Evolutionary conservation across 192 early-diverging fungal genomes (phyloP).

Genomic region (Paraglomus occultum): DNA sequence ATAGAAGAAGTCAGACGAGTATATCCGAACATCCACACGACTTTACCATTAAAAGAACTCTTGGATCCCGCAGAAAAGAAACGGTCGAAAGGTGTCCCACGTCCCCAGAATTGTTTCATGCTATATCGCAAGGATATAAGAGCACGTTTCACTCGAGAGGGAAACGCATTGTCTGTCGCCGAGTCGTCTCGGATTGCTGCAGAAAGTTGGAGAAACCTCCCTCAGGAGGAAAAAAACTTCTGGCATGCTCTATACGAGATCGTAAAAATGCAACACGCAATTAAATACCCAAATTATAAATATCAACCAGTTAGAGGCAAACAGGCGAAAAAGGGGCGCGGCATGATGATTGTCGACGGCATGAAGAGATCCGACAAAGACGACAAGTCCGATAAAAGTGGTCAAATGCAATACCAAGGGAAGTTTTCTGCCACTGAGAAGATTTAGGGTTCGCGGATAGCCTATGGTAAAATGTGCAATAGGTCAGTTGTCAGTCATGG

Average conservation of each 20-base stretch:
- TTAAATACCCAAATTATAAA: conserved; percentile 32
- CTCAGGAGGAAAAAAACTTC: not conserved
- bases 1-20: too few relatives aligned
- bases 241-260: conserved; percentile 16
- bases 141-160: not conserved
- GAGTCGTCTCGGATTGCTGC: conserved; percentile 25
- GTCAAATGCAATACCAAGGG: too few relatives aligned
- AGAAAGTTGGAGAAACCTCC: conserved; percentile 17
- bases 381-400: too few relatives aligned
- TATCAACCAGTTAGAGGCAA: conserved; percentile 33
- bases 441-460: too few relatives aligned
- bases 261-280: conserved; percentile 11
- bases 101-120: conserved; percentile 37
- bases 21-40: not conserved
- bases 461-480: too few relatives aligned
- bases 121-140: conserved; percentile 35
- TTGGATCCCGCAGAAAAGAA: not conserved
- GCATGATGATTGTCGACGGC: not conserved
- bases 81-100: conserved; percentile 26
- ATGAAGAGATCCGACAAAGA: too few relatives aligned
- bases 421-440: too few relatives aligned
- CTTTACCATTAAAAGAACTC: not conserved
- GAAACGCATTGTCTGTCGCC: conserved; percentile 19
- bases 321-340: conserved; percentile 31
- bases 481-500: too few relatives aligned